Conservation (phyloP, 257 asterid species). For the Solanum medicagineum region DNA sequence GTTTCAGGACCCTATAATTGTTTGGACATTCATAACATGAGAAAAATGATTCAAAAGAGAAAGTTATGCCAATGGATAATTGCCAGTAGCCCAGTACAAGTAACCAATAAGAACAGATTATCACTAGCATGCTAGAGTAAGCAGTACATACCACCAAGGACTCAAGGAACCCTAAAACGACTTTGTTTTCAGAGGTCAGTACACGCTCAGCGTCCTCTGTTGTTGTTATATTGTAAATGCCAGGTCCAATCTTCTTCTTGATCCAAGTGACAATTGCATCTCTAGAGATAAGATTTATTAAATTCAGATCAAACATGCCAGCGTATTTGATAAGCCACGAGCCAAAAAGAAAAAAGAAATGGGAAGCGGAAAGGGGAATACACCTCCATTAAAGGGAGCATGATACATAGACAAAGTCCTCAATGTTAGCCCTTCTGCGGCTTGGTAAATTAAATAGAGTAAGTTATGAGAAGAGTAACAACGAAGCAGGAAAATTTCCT, state of each 20-base stretch:
- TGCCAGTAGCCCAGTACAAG: background rate
- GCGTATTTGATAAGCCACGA: background rate
- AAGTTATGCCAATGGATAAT: background rate
- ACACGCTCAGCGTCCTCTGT: slow-evolving; percentile 64
- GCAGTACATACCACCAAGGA: slow-evolving; percentile 59
- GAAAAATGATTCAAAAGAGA: background rate
- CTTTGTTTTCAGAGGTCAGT: slow-evolving; percentile 43
- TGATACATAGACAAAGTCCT: background rate
- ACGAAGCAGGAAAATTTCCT: background rate
- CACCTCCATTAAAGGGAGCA: background rate
- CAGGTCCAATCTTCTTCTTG: slow-evolving; percentile 81
- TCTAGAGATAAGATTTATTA: slow-evolving; percentile 25
- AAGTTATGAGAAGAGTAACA: background rate
- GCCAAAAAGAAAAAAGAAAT: background rate
- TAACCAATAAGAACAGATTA: background rate
- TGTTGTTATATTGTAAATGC: slow-evolving; percentile 43
- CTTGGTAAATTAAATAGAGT: background rate
- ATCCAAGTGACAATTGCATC: slow-evolving; percentile 83
- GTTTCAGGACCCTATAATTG: slow-evolving; percentile 55
- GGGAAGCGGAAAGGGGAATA: background rate
- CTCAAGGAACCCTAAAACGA: slow-evolving; percentile 58
- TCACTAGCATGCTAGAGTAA: background rate
- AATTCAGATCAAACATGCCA: background rate
- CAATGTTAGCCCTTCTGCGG: background rate
- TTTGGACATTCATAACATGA: background rate